Evolutionary conservation across 108 stramenopile genomes (phyloP), one percentile per base, ranked within the genome.

Genomic region (Cylindrotheca closterium): DNA sequence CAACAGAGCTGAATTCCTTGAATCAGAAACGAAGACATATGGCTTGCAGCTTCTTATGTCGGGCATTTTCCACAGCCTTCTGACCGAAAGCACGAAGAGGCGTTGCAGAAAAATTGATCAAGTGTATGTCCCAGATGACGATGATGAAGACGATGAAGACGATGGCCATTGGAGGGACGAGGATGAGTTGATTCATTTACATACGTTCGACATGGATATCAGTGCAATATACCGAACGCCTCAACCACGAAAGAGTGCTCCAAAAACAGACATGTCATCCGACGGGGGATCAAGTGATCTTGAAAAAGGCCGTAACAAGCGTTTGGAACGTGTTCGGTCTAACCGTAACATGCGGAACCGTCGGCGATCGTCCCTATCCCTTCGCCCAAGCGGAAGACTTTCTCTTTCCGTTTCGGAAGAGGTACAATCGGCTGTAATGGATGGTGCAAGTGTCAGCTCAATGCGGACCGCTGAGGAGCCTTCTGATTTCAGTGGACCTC

Each of bases 11-110:
- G 93, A 96, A 60, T 87, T 80, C 31, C 80, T 95, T 5, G 92
- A 97, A 65, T 86, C 89, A 5, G 76, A 67, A 18, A 96, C 96
- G 2, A 97, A 97, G 68, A 73, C 71, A 30, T 97, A 93, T 56
- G 86, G 90, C 0, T 63, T 89, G 3, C 64, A 86, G 30, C 26
- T 97, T 24, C 74, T 96, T 3, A 89, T 97, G 87, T 92, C 91
- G 0, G 91, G 88, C 26, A 66, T 54, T 8, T 95, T 97, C 47
- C 84, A 83, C 64, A 58, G 65, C 18, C 74, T 91, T 26, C 77
- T 96, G 1, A 71, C 78, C 32, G 55, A 73, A 8, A 60, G 73
- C 4, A 82, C 74, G 30, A 58, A 69, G 49, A 58, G 75, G n/a
- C 62, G 86, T 32, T 90, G 89, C 60, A 75, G 89, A 4, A 85